A percentile compares a stretch with the other conserved stretches of the same genome.
phyloP scores from a whole-genome alignment of 495 filamentous ascomycete genomes.

The Aspergillus incahuasiensis region DNA sequence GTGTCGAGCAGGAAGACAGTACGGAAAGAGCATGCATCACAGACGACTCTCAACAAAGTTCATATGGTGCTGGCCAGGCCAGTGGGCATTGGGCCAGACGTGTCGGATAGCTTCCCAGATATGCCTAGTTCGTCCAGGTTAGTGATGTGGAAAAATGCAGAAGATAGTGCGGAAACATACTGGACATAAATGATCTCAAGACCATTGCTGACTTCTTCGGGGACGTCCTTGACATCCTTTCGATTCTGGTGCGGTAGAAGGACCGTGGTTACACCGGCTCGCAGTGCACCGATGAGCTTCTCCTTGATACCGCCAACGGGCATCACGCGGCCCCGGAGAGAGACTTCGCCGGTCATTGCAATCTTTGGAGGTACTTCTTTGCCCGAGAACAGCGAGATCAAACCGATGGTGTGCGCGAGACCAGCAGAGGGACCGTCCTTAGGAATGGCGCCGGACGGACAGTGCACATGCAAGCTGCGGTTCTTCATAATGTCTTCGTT shows the following conservation, averaged over 20 bases:
- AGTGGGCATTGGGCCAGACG: constrained; percentile 80
- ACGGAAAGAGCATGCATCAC: constrained; percentile 23
- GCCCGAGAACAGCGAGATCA: constrained; percentile 87
- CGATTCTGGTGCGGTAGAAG: constrained; percentile 82
- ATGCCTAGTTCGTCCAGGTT: constrained; percentile 47
- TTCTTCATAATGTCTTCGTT: constrained; percentile 95
- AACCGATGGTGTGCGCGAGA: constrained; percentile 86
- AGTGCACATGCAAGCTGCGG: constrained; percentile 93
- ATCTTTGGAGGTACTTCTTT: constrained; percentile 86
- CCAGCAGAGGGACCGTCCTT: constrained; percentile 91
- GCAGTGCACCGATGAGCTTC: constrained; percentile 91
- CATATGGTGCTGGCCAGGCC: constrained; percentile 65
- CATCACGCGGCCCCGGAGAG: constrained; percentile 79
- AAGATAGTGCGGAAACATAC: constrained; percentile 45
- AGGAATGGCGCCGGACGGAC: constrained; percentile 88
- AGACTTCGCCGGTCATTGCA: constrained; percentile 97
- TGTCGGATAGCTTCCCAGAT: constrained; percentile 84
- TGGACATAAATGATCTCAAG: constrained; percentile 83
- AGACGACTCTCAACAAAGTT: constrained; percentile 60
- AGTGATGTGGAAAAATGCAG: constrained; percentile 14
- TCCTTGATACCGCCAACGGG: constrained; percentile 97
- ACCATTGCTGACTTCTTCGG: constrained; percentile 82
- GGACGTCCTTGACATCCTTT: constrained; percentile 91
- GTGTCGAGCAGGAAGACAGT: constrained; percentile 12
- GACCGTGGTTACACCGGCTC: constrained; percentile 93